Base-by-base conservation (phyloP, 164 flowering plant genomes). In the Amborella trichopoda region DNA sequence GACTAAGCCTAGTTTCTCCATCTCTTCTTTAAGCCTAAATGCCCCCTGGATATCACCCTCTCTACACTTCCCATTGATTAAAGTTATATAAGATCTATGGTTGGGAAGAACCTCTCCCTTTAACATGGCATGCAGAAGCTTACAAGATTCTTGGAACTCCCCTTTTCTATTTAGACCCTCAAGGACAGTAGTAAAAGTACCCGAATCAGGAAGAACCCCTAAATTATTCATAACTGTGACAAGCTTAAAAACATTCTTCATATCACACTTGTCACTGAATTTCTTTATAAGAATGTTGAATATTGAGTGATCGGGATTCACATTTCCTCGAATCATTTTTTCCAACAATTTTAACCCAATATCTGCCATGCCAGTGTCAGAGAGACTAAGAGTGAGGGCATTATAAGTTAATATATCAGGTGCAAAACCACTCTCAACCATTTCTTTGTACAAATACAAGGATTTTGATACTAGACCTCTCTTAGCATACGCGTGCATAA, bases 391-490 rank as follows among this genome's bases (percentile, higher is more conserved):
- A 59, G 79, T 60, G 13, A 87, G 60, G 30, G 81, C 73, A 56
- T 87, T 77, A 49, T 66, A 77, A 12, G 88, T 87, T 24, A 69
- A 53, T 33, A 57, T 79, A 50, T 83, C 83, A 38, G 83, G 83
- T 8, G 56, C 30, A 32, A 72, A 43, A 44, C 80, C 80, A 17
- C 49, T 52, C 23, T 48, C 58, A 22, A 27, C 36, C 70, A 87
- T 61, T 48, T 38, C 25, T 32, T 49, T 64, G 52, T 73, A 77
- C 19, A 74, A 23, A 5, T 27, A 45, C 53, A 72, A 64, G 62
- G 72, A 72, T 42, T 46, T 66, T 0, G 55, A 32, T 13, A 87
- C 38, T 22, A 53, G 56, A 14, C 16, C 10, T 43, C 52, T 63
- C 57, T 66, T 76, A 13, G 91, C 55, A 59, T 69, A 76, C 14